Base-by-base conservation (phyloP, 2,329 filamentous ascomycete genomes). In the Pseudogymnoascus sp. region DNA sequence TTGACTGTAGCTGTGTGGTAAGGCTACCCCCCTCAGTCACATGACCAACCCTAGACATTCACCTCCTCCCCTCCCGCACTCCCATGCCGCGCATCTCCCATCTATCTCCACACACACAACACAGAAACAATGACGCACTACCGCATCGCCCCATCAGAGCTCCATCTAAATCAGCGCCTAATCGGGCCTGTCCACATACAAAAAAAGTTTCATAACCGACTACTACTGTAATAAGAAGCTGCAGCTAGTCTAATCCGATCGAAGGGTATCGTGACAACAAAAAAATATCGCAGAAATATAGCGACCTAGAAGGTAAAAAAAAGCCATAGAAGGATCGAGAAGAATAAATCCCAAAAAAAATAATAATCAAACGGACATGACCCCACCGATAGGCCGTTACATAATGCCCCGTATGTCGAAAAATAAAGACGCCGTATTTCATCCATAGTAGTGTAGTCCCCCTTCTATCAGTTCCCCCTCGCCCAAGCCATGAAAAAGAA, bases 131-230 rank as follows among this genome's bases (percentile, higher is more conserved):
- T 47, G 42, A 47, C 42, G 42, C 42, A 47, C 4, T 21, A 7
- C 42, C 42, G 21, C 42, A 47, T 12, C 18, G 21, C 26, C 21
- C 21, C 42, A n/a, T 47, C 42, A 8, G 10, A 47, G 12, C 18
- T 26, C 42, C 42, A 47, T 47, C 42, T 47, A 47, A 47, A 47
- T 47, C 42, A 47, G 42, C 42, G 42, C 42, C 42, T 47, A 47
- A 47, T 47, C 42, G 42, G 42, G 21, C 42, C 42, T 47, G 21
- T 47, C 42, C 42, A 47, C 42, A 47, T 47, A 47, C 42, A 47
- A 45, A 31, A 47, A 47, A 40, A 26, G 26, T 11, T 47, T 47
- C 42, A 47, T 47, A 26, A 12, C 31, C 42, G 21, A 47, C 42
- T 47, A 26, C 21, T 47, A 21, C 14, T 39, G 12, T 39, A 39